Evolutionary conservation across 345 rosid genomes (phyloP).

Genomic region (Brassica carinata): DNA sequence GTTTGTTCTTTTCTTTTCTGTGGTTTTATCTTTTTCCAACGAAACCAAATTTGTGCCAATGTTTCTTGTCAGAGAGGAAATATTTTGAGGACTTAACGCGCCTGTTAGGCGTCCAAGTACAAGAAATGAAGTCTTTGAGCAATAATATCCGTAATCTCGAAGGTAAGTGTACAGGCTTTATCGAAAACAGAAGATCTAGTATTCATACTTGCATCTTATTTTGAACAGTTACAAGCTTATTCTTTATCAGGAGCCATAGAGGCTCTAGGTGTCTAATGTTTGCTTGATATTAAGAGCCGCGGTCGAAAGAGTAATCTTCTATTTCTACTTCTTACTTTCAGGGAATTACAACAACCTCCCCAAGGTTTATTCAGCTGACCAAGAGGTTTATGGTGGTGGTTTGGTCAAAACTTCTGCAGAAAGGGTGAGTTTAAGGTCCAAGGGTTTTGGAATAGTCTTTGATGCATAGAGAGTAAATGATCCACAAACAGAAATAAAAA

Average conservation of each 20-base stretch:
- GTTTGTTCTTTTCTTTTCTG: neutral
- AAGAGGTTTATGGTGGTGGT: slow-evolving; percentile 50
- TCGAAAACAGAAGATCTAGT: neutral
- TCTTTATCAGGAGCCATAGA: neutral
- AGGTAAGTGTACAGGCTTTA: slow-evolving; percentile 47
- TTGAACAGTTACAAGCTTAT: neutral
- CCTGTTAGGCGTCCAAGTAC: slow-evolving; percentile 72
- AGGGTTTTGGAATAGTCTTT: slow-evolving; percentile 18
- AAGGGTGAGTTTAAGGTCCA: slow-evolving; percentile 54
- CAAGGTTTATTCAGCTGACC: slow-evolving; percentile 47
- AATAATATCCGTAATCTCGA: slow-evolving; percentile 62
- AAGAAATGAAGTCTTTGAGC: slow-evolving; percentile 86
- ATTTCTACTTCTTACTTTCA: slow-evolving; percentile 30
- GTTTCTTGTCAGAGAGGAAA: slow-evolving; percentile 59
- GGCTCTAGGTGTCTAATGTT: slow-evolving; percentile 1
- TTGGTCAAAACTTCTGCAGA: slow-evolving; percentile 35
- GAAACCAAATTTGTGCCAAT: slow-evolving; percentile 18
- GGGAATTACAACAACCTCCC: slow-evolving; percentile 51
- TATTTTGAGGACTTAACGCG: slow-evolving; percentile 61
- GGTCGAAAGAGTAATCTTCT: neutral
- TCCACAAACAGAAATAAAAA: neutral
- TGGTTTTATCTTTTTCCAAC: slow-evolving; percentile 5
- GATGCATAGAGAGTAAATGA: neutral
- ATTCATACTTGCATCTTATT: neutral
- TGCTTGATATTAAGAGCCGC: neutral